Evolutionary conservation across 768 basidiomycete genomes (phyloP), one percentile per base, ranked within the genome.

Genomic region (Leccinum imitatum): DNA sequence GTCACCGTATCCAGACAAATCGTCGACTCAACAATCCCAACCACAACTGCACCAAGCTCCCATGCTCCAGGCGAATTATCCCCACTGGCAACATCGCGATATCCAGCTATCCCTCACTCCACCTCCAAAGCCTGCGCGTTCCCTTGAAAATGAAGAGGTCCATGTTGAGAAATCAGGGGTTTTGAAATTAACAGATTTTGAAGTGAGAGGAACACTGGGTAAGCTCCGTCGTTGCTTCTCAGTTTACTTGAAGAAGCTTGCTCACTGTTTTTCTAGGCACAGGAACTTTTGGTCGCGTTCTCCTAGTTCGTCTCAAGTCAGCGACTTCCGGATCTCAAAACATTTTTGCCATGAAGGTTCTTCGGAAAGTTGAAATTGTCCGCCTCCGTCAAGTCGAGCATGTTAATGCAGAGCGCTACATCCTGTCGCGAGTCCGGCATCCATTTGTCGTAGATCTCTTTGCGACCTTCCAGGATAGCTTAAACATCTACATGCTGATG

Each of bases 401-500:
- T 73, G 95, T 98, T 68, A 98, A 96, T 69, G 93, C 93, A 9
- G 97, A 99, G 72, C 87, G 95, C 21, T 87, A 89, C 68, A 98
- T 98, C 65, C 86, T 99, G 37, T 93, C 93, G 19, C 85, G 89
- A 35, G 88, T 97, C 47, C 86, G 89, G 50, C 95, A 98, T 71
- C 95, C 95, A 3, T 98, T 98, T 76, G 86, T 99, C 62, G 95
- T 99, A 62, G 95, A 98, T 68, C 86, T 99, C 63, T 96, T 91
- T 70, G 92, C 90, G 46, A 94, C 93, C 14, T 95, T 94, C 70
- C 96, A 97, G 75, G 97, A 99, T 76, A 89, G 89, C 69, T 78
- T 94, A 69, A 98, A 99, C 80, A 87, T 98, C 53, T 99, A 99
- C 78, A 96, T 99, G 93, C 80, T 99, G 62, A 87, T 98, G 78